Conservation (phyloP, 2,329 filamentous ascomycete genomes). For the Ceratocystis diversiconidia region DNA sequence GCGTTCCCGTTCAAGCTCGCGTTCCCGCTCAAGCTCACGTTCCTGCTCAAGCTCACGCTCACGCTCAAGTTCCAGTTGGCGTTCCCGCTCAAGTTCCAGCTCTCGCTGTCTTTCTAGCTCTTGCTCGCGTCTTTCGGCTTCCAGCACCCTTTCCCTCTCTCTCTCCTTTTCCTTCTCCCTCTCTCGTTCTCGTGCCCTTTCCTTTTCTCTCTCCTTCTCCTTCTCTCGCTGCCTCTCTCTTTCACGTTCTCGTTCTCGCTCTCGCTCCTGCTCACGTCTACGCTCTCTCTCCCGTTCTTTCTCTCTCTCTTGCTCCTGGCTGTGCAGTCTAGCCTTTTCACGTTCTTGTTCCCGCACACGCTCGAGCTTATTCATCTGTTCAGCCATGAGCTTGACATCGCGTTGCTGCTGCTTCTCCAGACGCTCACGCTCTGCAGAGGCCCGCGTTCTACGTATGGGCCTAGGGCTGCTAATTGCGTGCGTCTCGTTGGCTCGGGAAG, state of each 20-base stretch:
- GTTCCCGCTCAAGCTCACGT: not conserved
- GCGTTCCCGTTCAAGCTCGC: not conserved
- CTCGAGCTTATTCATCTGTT: constrained; percentile 48
- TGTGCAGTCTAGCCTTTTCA: constrained; percentile 48
- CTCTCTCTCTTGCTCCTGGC: constrained; percentile 42
- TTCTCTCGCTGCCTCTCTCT: constrained; percentile 4
- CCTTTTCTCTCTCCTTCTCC: constrained; percentile 17
- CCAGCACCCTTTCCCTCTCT: constrained; percentile 19
- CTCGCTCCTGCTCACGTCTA: constrained; percentile 21
- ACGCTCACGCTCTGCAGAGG: constrained; percentile 46
- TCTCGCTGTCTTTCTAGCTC: constrained; percentile 6
- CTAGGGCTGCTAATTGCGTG: constrained; percentile 26
- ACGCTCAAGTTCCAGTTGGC: constrained; percentile 38
- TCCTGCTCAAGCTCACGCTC: constrained; percentile 5
- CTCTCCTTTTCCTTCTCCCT: constrained; percentile 20
- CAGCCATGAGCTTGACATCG: constrained; percentile 46
- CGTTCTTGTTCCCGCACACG: constrained; percentile 56
- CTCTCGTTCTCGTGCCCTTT: constrained; percentile 19
- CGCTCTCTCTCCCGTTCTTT: constrained; percentile 35
- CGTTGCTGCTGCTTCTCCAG: constrained; percentile 54
- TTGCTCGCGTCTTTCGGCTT: constrained; percentile 13
- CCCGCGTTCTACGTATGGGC: constrained; percentile 36
- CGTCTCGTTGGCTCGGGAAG: constrained; percentile 14
- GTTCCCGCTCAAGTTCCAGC: not conserved
- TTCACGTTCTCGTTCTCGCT: not conserved